These are phyloP conservation scores for Erodium trifolium DNA, from an alignment of 441 rosid genomes.

Conservation along the genomic window DNA sequence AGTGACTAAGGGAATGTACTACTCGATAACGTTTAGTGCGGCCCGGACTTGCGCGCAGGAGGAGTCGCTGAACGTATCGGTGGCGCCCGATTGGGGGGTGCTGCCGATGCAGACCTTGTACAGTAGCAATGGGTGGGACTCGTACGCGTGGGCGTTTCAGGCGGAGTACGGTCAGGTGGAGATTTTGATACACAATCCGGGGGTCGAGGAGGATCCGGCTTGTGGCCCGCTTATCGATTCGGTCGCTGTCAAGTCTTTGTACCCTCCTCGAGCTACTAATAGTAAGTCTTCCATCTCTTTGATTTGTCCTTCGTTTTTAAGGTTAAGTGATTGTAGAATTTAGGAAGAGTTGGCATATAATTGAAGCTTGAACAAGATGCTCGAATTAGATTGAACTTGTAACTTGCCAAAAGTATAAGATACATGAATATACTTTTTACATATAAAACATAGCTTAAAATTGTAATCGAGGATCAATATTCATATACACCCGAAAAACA, in stretches of 20 bases:
- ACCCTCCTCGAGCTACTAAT: slow-evolving; percentile 25
- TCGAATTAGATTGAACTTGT: too few species aligned
- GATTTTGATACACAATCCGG: slow-evolving; percentile 51
- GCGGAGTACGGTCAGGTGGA: slow-evolving; percentile 34
- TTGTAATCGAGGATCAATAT: too few species aligned
- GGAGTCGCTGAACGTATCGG: slow-evolving; percentile 36
- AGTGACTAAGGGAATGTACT: slow-evolving; percentile 30
- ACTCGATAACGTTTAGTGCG: slow-evolving; percentile 47
- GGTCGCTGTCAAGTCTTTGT: slow-evolving; percentile 45
- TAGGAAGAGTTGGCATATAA: too few species aligned
- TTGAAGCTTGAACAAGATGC: too few species aligned
- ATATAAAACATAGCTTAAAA: too few species aligned
- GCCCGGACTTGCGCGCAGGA: slow-evolving; percentile 58
- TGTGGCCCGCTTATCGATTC: slow-evolving; percentile 27
- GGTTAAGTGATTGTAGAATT: too few species aligned
- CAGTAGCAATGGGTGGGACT: slow-evolving; percentile 51
- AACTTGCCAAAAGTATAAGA: too few species aligned
- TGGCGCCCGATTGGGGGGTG: slow-evolving; percentile 37
- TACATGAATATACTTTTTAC: too few species aligned
- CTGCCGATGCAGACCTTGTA: slow-evolving; percentile 41
- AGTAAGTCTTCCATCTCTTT: slow-evolving; percentile 20
- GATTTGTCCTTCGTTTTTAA: too few species aligned
- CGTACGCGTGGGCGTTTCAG: slow-evolving; percentile 49
- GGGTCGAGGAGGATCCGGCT: slow-evolving; percentile 46
- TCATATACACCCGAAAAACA: too few species aligned